phyloP scores from a whole-genome alignment of 768 basidiomycete genomes.

The Lyophyllum decastes region DNA sequence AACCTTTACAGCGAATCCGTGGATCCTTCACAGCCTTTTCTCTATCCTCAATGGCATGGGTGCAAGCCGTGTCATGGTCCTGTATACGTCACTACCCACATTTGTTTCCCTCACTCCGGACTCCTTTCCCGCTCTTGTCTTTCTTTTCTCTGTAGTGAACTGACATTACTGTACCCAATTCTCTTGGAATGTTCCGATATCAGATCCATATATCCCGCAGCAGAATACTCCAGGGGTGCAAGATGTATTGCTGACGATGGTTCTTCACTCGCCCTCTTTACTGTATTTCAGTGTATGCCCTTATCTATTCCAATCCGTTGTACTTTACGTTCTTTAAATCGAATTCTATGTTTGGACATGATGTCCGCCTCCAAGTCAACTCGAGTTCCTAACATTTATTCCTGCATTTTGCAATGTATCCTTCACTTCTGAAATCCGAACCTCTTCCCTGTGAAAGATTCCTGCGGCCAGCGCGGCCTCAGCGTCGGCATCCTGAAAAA shows the following conservation, averaged over 20 bases:
- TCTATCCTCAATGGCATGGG: background rate
- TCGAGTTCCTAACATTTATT: constrained; percentile 46
- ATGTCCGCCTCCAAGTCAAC: background rate
- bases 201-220: constrained; percentile 9
- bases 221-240: constrained; percentile 3
- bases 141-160: constrained; percentile 15
- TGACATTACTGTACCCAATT: constrained; percentile 16
- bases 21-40: background rate
- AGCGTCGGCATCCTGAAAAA: constrained; percentile 76
- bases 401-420: constrained; percentile 42
- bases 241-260: constrained; percentile 15
- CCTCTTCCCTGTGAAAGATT: constrained; percentile 93
- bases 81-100: constrained; percentile 13
- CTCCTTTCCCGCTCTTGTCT: background rate
- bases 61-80: background rate
- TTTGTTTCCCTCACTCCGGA: background rate
- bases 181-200: constrained; percentile 22
- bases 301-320: constrained; percentile 1
- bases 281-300: constrained; percentile 8
- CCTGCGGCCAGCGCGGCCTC: constrained; percentile 96
- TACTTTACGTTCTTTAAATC: constrained; percentile 12
- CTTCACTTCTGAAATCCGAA: constrained; percentile 84
- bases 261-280: constrained; percentile 2
- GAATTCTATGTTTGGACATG: background rate
- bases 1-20: background rate